Percentiles rank a stretch among this genome's conserved stretches.
phyloP scores from a whole-genome alignment of 2,329 filamentous ascomycete genomes.

The Neoascochyta sp. region DNA sequence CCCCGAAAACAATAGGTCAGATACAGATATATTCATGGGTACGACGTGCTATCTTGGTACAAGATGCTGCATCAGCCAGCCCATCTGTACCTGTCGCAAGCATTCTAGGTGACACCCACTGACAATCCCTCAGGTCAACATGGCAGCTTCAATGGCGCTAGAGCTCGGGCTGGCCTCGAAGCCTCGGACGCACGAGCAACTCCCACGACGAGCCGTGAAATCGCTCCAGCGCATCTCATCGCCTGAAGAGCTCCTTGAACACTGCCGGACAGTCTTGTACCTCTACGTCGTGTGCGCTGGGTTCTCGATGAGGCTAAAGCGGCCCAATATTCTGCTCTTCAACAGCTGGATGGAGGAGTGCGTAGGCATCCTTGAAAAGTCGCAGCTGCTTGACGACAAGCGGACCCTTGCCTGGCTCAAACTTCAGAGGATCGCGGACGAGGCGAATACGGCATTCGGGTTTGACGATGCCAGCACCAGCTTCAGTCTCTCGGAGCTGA shows the following conservation, averaged over 20 bases:
- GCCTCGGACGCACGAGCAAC: slow-evolving; percentile 36
- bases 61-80: no score
- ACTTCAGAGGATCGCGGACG: slow-evolving; percentile 36
- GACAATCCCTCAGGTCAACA: no score
- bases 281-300: slow-evolving; percentile 34
- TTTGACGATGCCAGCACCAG: slow-evolving; percentile 39
- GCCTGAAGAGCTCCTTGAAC: slow-evolving; percentile 33
- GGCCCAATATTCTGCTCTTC: slow-evolving; percentile 33
- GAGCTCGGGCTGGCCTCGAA: slow-evolving; percentile 38
- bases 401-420: slow-evolving; percentile 30
- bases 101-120: no score
- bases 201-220: slow-evolving; percentile 33
- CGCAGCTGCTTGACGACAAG: slow-evolving; percentile 28
- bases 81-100: no score
- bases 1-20: slow-evolving; percentile 29
- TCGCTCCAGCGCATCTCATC: slow-evolving; percentile 35
- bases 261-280: slow-evolving; percentile 33
- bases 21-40: slow-evolving; percentile 36
- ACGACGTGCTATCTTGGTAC: no score
- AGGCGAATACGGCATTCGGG: slow-evolving; percentile 36
- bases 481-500: slow-evolving; percentile 35
- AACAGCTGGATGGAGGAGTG: slow-evolving; percentile 40
- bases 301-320: slow-evolving; percentile 32
- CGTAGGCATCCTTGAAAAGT: slow-evolving; percentile 28
- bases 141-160: slow-evolving; percentile 36